Evolutionary conservation across 2,329 filamentous ascomycete species (phyloP).

Genomic region (Xylaria arbuscula): DNA sequence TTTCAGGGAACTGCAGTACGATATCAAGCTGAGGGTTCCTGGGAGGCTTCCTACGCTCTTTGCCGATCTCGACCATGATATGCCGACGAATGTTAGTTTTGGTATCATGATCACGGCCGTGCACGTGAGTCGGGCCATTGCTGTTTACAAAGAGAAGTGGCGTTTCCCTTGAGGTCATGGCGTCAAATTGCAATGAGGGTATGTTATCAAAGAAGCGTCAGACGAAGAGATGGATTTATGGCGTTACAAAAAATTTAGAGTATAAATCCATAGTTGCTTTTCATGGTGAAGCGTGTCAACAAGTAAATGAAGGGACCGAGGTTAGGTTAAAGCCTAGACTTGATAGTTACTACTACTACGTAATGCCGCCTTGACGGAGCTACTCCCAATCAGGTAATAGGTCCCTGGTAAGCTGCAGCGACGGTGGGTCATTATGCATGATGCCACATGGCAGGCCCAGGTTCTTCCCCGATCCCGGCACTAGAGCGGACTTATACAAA

Average conservation of each 20-base stretch:
- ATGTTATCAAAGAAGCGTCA: slow-evolving; percentile 9
- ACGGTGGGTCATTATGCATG: too few species aligned
- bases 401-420: slow-evolving; percentile 26
- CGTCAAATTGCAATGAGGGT: slow-evolving; percentile 1
- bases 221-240: slow-evolving; percentile 11
- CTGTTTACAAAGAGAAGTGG: slow-evolving; percentile 25
- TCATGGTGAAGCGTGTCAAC: too few species aligned
- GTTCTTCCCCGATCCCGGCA: slow-evolving; percentile 9
- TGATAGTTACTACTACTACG: not conserved
- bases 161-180: slow-evolving; percentile 23
- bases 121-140: slow-evolving; percentile 23
- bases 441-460: not conserved
- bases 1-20: slow-evolving; percentile 5
- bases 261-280: not conserved
- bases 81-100: slow-evolving; percentile 29
- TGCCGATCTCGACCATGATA: slow-evolving; percentile 25
- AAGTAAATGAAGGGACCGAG: too few species aligned
- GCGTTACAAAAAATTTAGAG: not conserved
- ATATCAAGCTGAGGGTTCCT: slow-evolving; percentile 23
- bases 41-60: slow-evolving; percentile 10
- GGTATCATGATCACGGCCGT: slow-evolving; percentile 23
- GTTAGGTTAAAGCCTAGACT: slow-evolving; percentile 2
- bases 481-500: not conserved
- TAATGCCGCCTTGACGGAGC: slow-evolving; percentile 1
- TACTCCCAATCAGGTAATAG: slow-evolving; percentile 31